Base-by-base conservation (phyloP, 2,329 filamentous ascomycete species). In the Fusarium siculi region DNA sequence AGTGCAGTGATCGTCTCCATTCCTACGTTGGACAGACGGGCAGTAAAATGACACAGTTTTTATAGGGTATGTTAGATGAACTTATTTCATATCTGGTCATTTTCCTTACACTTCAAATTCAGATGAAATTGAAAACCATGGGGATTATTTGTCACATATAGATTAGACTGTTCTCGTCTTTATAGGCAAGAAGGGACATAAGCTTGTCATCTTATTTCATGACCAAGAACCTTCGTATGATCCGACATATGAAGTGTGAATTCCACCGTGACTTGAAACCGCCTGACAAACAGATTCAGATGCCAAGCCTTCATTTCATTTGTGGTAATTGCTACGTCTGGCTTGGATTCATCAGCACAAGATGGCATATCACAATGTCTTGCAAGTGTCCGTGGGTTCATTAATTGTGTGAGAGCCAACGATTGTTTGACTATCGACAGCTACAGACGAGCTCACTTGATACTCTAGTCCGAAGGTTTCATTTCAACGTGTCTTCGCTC, bases 361-460 rank as follows among this genome's bases (percentile, higher is more conserved):
- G 40, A 32, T 47, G 19, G 39, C 36, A 50, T 30, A 60, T 72
- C 66, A 72, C 63, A 37, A 55, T 14, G 47, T 37, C 11, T 36
- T 23, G 36, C 44, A 57, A 25, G 16, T 34, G 34, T 10, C n/a
- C 42, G 15, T 9, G 19, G 32, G 30, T 59, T 19, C 23, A 44
- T 50, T 32, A 30, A 43, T 47, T 39, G 25, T n/a, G 37, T 44
- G 21, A 61, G 57, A 63, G 72, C 61, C 69, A 70, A 76, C 61
- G 66, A 60, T 65, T 72, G 66, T 62, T 72, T 70, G 68, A 63
- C 59, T 58, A 65, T 62, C 44, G 63, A 70, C 63, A 58, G 54
- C 68, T 69, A 69, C 63, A 70, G 68, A 75, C 72, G 77, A 79
- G 78, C 64, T 81, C 79, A 81, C 79, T 81, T 81, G 79, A 81